Evolutionary conservation across 2,329 filamentous ascomycete species (phyloP).

Genomic region (Aphanocladium album): DNA sequence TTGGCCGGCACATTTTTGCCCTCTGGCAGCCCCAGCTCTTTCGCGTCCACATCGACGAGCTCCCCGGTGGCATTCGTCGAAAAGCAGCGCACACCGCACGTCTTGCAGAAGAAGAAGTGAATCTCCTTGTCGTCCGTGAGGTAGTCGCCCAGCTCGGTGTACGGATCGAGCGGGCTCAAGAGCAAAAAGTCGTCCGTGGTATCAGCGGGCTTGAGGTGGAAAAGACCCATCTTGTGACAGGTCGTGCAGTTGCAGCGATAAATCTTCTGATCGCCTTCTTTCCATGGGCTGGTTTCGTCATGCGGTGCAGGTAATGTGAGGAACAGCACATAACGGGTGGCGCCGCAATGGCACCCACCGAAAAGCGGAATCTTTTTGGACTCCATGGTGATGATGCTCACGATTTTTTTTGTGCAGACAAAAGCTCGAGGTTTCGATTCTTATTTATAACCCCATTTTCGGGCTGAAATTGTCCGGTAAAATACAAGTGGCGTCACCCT

Average conservation of each 20-base stretch:
- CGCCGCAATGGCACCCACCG: slow-evolving; percentile 10
- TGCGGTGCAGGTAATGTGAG: slow-evolving; percentile 3
- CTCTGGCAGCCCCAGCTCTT: slow-evolving; percentile 6
- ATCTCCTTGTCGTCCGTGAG: slow-evolving; percentile 22
- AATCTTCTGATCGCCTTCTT: neutral
- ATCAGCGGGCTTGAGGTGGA: slow-evolving; percentile 34
- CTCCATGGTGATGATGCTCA: neutral
- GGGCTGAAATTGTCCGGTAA: no score
- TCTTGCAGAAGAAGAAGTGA: slow-evolving; percentile 21
- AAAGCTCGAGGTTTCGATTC: neutral
- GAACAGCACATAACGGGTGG: slow-evolving; percentile 4
- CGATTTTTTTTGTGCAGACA: neutral
- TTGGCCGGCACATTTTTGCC: neutral
- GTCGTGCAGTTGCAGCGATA: slow-evolving; percentile 38
- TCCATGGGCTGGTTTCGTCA: neutral
- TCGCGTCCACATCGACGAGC: slow-evolving; percentile 8
- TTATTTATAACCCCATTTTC: no score
- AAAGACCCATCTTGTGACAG: slow-evolving; percentile 39
- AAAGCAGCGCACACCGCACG: slow-evolving; percentile 37
- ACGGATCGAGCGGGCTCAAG: slow-evolving; percentile 31
- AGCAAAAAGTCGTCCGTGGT: slow-evolving; percentile 38
- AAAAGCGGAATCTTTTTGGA: neutral
- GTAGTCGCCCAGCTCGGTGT: slow-evolving; percentile 33
- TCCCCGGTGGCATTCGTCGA: slow-evolving; percentile 18
- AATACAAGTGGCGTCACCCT: no score